Conservation (phyloP, 83 land plant species). For the Thuja plicata region DNA sequence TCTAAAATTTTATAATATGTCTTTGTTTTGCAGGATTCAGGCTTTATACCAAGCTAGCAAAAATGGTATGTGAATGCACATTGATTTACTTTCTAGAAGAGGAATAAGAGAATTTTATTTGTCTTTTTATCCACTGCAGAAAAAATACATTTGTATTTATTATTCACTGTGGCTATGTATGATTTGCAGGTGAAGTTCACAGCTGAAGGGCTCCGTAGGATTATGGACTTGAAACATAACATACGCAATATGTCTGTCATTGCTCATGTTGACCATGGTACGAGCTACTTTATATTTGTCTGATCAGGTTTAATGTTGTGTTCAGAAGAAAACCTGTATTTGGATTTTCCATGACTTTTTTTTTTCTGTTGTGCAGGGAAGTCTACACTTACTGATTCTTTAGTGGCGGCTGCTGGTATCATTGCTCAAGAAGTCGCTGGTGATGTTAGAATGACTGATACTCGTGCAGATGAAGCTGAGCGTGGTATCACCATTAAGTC, state of each 20-base stretch:
- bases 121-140: no score
- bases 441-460: conserved; percentile 83
- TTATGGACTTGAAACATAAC: conserved; percentile 83
- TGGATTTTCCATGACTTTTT: neutral
- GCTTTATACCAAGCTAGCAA: neutral
- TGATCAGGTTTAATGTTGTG: neutral
- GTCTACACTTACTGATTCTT: conserved; percentile 68
- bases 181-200: conserved; percentile 77
- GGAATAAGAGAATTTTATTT: no score
- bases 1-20: neutral
- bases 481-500: conserved; percentile 86
- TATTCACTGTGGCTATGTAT: neutral
- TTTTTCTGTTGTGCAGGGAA: conserved; percentile 45
- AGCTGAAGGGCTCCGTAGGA: conserved; percentile 72
- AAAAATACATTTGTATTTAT: no score
- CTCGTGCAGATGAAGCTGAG: conserved; percentile 75
- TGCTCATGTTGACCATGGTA: conserved; percentile 91
- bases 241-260: conserved; percentile 89
- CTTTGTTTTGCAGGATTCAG: neutral
- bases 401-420: conserved; percentile 81
- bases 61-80: neutral
- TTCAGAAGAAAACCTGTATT: neutral
- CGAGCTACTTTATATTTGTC: neutral
- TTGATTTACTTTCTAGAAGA: no score
- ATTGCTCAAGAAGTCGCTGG: conserved; percentile 80